phyloP scores from a whole-genome alignment of 192 early-diverging fungal genomes.

The Backusella westeae region DNA sequence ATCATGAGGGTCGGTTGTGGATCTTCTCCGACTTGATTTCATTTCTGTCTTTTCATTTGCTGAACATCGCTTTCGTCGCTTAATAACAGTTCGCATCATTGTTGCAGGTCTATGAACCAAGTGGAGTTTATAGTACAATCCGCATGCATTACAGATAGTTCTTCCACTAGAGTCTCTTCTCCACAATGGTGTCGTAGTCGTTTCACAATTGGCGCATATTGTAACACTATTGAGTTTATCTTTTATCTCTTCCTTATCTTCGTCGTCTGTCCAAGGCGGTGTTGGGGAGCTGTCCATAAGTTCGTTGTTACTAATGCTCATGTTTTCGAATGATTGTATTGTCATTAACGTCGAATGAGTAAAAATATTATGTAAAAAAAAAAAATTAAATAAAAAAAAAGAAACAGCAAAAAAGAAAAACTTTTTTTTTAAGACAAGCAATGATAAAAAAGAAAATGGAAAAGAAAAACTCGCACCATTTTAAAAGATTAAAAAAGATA shows the following conservation, averaged over 20 bases:
- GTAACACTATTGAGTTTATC: neutral
- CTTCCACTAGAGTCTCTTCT: slow-evolving; percentile 66
- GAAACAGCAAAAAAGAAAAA: neutral
- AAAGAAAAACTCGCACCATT: neutral
- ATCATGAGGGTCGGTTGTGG: neutral
- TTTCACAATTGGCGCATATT: slow-evolving; percentile 72
- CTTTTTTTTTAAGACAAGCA: slow-evolving; percentile 2
- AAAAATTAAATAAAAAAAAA: neutral
- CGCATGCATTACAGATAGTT: slow-evolving; percentile 89
- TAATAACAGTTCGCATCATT: slow-evolving; percentile 69
- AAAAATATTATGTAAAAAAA: neutral
- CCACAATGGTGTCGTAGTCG: slow-evolving; percentile 74
- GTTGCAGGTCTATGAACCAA: slow-evolving; percentile 67
- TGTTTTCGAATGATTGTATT: neutral
- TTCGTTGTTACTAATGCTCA: neutral
- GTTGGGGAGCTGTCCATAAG: neutral
- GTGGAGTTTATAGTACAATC: slow-evolving; percentile 86
- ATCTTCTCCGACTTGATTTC: neutral
- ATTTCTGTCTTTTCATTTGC: neutral
- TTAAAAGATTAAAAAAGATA: neutral
- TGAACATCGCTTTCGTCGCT: slow-evolving; percentile 57
- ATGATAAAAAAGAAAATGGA: neutral
- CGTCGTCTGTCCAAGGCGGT: slow-evolving; percentile 3
- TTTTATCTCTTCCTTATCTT: neutral
- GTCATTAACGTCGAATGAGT: neutral